Evolutionary conservation across 371 early-diverging fungal genomes (phyloP).

Genomic region (Blakeslea trispora): DNA sequence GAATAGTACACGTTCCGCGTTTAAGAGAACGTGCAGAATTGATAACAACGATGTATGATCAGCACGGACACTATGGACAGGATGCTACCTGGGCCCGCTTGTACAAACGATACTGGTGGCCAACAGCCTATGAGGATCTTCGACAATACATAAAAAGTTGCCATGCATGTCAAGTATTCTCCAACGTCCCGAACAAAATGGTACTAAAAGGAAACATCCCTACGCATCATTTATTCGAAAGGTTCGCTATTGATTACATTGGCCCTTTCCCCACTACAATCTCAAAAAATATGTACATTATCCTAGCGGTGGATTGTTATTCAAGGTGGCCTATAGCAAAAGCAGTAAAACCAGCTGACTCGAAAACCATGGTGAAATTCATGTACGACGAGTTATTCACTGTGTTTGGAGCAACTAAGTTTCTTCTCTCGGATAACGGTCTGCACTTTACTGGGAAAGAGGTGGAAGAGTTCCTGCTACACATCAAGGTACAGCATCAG

Average conservation of each 20-base stretch:
- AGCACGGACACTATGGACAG: slow-evolving; percentile 16
- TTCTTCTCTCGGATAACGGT: too few relatives aligned
- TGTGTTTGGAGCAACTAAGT: too few relatives aligned
- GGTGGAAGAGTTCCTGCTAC: too few relatives aligned
- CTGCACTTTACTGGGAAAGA: too few relatives aligned
- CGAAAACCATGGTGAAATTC: slow-evolving; percentile 32
- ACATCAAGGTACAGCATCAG: too few relatives aligned
- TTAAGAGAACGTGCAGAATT: too few relatives aligned
- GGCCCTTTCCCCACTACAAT: slow-evolving; percentile 23
- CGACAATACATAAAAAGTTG: neutral
- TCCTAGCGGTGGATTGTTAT: slow-evolving; percentile 44
- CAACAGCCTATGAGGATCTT: slow-evolving; percentile 1
- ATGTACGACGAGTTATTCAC: slow-evolving; percentile 37
- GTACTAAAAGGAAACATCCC: neutral
- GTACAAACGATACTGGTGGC: slow-evolving; percentile 12
- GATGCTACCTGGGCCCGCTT: slow-evolving; percentile 7
- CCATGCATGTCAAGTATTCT: neutral
- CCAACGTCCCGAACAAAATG: neutral
- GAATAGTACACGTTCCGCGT: too few relatives aligned
- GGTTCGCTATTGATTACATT: slow-evolving; percentile 41
- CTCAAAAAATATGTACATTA: slow-evolving; percentile 38
- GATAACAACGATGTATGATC: too few relatives aligned
- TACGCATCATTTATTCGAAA: slow-evolving; percentile 20
- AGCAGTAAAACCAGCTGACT: slow-evolving; percentile 29
- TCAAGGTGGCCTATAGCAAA: slow-evolving; percentile 44